Evolutionary conservation across 1,139 yeast genomes (phyloP).

Genomic region (Zhuliangozyma parablackwelliae): DNA sequence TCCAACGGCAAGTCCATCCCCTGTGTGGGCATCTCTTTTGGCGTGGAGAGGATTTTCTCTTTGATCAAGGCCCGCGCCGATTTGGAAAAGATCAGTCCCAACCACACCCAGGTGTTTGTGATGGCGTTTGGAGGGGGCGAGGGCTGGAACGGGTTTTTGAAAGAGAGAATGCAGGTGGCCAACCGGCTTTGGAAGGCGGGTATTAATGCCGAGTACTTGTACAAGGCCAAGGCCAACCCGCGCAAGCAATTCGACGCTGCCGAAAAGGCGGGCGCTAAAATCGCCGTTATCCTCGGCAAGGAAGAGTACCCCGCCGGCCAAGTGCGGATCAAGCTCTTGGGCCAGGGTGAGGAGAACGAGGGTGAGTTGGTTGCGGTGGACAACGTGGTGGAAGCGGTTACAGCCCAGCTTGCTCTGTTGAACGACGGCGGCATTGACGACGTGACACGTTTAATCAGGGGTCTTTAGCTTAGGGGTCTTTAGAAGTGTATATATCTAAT

Average conservation of each 20-base stretch:
- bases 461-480: conserved; percentile 39
- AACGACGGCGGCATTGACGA: conserved; percentile 48
- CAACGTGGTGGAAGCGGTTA: conserved; percentile 54
- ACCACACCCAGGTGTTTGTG: conserved; percentile 86
- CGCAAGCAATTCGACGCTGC: conserved; percentile 98
- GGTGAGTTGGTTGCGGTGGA: conserved; percentile 72
- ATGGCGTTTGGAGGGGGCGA: conserved; percentile 99
- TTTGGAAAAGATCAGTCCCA: conserved; percentile 60
- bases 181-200: conserved; percentile 83
- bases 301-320: conserved; percentile 83
- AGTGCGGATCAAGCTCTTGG: conserved; percentile 79
- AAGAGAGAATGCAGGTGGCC: conserved; percentile 85
- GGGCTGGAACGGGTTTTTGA: conserved; percentile 87
- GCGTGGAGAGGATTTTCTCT: conserved; percentile 92
- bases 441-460: conserved; percentile 57
- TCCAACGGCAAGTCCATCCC: conserved; percentile 91
- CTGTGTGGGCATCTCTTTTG: conserved; percentile 95
- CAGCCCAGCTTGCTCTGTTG: conserved; percentile 44
- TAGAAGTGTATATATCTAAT: conserved; percentile 7
- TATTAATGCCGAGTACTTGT: conserved; percentile 83
- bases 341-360: conserved; percentile 82
- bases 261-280: conserved; percentile 85
- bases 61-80: conserved; percentile 75
- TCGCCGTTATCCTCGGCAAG: conserved; percentile 91
- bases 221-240: conserved; percentile 88